Base-by-base conservation (phyloP, 805 yeast genomes). In the Candida nemodendra region DNA sequence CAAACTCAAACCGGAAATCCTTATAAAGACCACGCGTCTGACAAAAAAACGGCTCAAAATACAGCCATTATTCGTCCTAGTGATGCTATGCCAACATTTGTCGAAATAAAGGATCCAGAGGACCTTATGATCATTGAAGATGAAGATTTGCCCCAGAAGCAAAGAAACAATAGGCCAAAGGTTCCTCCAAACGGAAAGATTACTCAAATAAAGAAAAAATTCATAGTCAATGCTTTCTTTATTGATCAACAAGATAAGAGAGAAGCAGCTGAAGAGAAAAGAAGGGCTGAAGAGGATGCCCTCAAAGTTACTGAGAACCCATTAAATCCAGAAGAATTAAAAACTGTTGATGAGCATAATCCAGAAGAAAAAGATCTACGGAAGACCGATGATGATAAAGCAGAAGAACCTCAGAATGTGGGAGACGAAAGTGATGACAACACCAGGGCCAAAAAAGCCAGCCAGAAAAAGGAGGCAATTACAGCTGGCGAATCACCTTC, bases 111-210 rank as follows among this genome's bases (percentile, higher is more conserved):
- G 11, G 46, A 55, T 29, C 61, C 61, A 4, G 61, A 72, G 57
- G 65, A 72, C n/a, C 69, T 79, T n/a, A 61, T 65, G 3, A 58
- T 84, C 9, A 62, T 84, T 34, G 96, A 89, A 55, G 96, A 90
- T 53, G 96, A 86, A 13, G 90, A 84, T 39, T 69, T 87, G 49
- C 89, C 95, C 0, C 78, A 81, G 39, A 88, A 86, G 53, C 85
- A 80, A 49, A 72, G 90, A 39, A 80, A 81, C 44, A 72, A 73
- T 19, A 71, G 90, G 48, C 83, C 95, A 1, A 81, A 89, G 53
- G 66, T 93, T 34, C 96, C 97, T 9, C 96, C 96, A 5, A 84
- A 87, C 21, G 96, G 96, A 25, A 88, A 84, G 60, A 84, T 90
- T 25, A 63, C 84, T 4, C 73, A 77, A 1, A 63, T 76, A 5